Evolutionary conservation across 2,329 filamentous ascomycete species (phyloP).

Genomic region (Aphanocladium album): DNA sequence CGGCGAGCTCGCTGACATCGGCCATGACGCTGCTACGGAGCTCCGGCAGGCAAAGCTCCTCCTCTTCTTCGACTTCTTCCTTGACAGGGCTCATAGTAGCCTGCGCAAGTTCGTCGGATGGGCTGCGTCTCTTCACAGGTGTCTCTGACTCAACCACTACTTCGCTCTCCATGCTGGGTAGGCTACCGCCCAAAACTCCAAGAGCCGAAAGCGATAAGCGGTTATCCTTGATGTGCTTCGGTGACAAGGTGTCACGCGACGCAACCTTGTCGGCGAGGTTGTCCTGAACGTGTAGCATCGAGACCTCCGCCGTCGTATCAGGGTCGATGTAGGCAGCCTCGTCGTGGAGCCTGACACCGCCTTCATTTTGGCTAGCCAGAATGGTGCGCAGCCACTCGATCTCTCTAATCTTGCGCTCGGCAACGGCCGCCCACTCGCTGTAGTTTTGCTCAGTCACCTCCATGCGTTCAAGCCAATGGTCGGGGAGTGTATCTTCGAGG

Average conservation of each 20-base stretch:
- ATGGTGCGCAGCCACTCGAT: constrained; percentile 45
- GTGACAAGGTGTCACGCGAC: constrained; percentile 8
- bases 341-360: not conserved
- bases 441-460: constrained; percentile 75
- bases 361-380: not conserved
- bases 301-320: not conserved
- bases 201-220: not conserved
- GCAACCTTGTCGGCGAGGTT: constrained; percentile 11
- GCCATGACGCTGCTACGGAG: constrained; percentile 26
- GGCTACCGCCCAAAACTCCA: not conserved
- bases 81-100: constrained; percentile 16
- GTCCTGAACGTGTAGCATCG: constrained; percentile 1
- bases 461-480: constrained; percentile 81
- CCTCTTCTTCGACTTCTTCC: constrained; percentile 23
- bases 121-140: constrained; percentile 1
- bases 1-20: constrained; percentile 28
- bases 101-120: constrained; percentile 9
- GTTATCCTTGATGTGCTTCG: constrained; percentile 8
- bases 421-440: constrained; percentile 72
- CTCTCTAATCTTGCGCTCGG: constrained; percentile 68
- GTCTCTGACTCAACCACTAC: not conserved
- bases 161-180: not conserved
- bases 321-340: not conserved
- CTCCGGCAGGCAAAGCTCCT: constrained; percentile 32
- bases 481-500: constrained; percentile 74